Base-by-base conservation (phyloP, 192 early-diverging fungal genomes). In the Haplosporangium gracile region DNA sequence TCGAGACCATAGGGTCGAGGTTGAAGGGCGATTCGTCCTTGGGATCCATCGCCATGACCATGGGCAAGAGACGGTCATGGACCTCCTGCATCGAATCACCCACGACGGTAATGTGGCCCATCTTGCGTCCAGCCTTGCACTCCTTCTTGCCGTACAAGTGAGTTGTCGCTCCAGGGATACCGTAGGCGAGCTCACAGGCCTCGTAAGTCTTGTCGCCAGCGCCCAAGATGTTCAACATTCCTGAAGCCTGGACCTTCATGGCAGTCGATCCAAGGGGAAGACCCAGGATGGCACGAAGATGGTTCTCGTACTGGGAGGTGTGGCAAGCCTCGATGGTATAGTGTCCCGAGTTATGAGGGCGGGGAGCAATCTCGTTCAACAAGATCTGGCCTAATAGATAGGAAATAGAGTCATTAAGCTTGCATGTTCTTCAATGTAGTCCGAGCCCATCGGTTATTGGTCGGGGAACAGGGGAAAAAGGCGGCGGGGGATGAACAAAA, bases 321-420 rank as follows among this genome's bases (percentile, higher is more conserved):
- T 96, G 90, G 86, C 97, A 99, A 1, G 98, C 97, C 81, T 99
- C 99, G 80, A 97, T 98, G 13, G 99, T 99, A 86, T 99, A 99
- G 87, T 99, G 99, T 83, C 99, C 99, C 73, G 97, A 98, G 90
- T 99, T 99, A 90, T 99, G 99, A 34, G 99, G 98, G 11, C 99
- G 95, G 49, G 99, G 99, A 20, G 99, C 99, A 81, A 99, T 98
- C 89, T 99, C 99, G 88, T 99, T 99, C 81, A 99, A 89, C 29
- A 97, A 87, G 71, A 99, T 94, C 8, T 92, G 89, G 53, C 92
- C 95, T 95, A 77, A 47, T 4, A 42, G 24, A 69, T 18, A 68
- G n/a, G 40, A 22, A 15, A 71, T 22, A 43, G 26, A 42, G 15
- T 24, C 15, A 29, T 45, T 40, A 45, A 26, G 15, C 11, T 26